These are phyloP conservation scores for Parafenestella ontariensis DNA, from an alignment of 2,329 filamentous ascomycete genomes.

Conservation along the genomic window DNA sequence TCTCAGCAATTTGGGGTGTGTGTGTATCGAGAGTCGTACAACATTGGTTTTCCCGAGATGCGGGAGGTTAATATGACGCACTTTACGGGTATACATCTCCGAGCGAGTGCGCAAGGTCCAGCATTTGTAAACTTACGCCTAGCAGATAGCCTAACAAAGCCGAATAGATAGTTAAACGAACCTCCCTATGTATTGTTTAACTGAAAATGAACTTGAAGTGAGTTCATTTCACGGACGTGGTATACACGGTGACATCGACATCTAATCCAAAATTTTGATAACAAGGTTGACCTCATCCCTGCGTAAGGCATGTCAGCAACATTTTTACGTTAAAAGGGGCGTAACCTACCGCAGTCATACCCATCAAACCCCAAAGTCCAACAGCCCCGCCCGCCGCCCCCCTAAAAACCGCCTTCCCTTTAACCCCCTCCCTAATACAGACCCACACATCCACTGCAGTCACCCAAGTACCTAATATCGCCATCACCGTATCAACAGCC, in stretches of 20 bases:
- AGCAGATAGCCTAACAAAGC: neutral
- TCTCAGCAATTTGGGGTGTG: no score
- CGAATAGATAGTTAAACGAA: neutral
- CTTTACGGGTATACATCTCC: neutral
- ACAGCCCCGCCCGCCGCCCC: neutral
- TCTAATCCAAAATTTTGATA: no score
- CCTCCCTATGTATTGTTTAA: no score
- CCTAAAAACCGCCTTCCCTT: neutral
- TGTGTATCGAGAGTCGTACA: neutral
- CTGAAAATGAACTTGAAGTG: no score
- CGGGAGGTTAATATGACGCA: neutral
- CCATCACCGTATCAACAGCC: neutral
- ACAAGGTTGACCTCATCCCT: neutral
- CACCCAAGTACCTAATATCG: neutral
- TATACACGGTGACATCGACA: no score
- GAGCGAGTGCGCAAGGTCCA: neutral
- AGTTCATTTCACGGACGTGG: no score
- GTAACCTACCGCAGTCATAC: neutral
- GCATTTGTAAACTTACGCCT: neutral
- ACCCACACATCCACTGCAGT: neutral
- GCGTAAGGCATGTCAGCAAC: neutral
- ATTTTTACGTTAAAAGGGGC: neutral
- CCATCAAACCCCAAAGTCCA: neutral
- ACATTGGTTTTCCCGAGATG: neutral
- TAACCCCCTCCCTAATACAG: neutral